Base-by-base conservation (phyloP, 2,329 filamentous ascomycete species). In the Penicillium rolfsii region DNA sequence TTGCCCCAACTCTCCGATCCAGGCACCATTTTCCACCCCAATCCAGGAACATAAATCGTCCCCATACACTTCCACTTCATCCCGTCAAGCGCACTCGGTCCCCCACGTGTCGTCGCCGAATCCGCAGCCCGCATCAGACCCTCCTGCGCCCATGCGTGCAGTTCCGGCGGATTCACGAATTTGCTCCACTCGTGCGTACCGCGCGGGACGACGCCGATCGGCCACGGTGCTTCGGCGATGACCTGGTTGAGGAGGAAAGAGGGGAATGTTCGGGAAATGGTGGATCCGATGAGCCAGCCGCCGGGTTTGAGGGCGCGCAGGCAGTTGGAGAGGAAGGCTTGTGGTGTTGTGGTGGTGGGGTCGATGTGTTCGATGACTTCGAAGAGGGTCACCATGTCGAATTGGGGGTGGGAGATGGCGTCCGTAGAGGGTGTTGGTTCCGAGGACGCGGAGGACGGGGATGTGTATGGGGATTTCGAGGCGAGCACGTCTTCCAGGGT, bases 111-210 rank as follows among this genome's bases (percentile, higher is more conserved):
- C 11, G 66, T 68, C 35, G 50, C 59, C 5, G 66, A 62, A 59
- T 76, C 74, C 56, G 58, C 89, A 85, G 74, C 84, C 82, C 75
- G 78, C 67, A 84, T 80, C 71, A 79, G 59, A 0, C 73, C 77
- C 58, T 78, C 72, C 61, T 75, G 72, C 40, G 75, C 73, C 78
- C 79, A 81, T 24, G 72, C 74, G 40, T 74, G 63, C 46, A 78
- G 76, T 82, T 98, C 94, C 14, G 85, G 82, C 65, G 91, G 90
- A 73, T 97, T 95, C 67, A 99, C 89, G 79, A 98, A 99, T 80
- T 98, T 96, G 64, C 84, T 83, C 95, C 95, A 99, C 76, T 97
- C 93, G 79, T 99, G 95, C 50, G 95, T 99, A 1, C 95, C 95
- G 65, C 85, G 86, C 9, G 95, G 95, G 59, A 99, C 95, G 63